A percentile compares a stretch with the other conserved stretches of the same genome.
Evolutionary conservation across 352 stramenopile species (phyloP).

Genomic region (Phytopythium ostracodes): DNA sequence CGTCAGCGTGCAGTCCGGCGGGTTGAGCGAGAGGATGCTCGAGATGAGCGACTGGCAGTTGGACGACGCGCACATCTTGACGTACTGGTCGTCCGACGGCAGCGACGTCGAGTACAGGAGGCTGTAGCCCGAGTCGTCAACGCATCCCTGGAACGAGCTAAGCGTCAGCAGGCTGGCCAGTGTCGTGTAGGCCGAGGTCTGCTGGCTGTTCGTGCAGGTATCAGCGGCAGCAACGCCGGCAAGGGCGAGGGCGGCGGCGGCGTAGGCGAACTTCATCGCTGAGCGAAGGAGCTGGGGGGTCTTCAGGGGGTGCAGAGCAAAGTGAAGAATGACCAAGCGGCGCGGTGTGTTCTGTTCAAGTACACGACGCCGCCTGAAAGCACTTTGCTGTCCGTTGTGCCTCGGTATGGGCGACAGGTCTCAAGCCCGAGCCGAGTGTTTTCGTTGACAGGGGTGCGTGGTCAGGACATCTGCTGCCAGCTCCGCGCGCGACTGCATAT

Average conservation of each 20-base stretch:
- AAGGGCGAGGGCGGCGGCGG: conserved; percentile 14
- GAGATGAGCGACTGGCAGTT: neutral
- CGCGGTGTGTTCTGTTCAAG: too few species aligned
- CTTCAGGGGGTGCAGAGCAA: too few species aligned
- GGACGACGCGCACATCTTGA: neutral
- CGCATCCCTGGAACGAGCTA: neutral
- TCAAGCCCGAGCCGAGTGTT: too few species aligned
- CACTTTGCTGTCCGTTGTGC: too few species aligned
- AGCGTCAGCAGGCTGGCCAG: conserved; percentile 20
- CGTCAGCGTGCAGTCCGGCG: neutral
- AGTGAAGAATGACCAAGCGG: too few species aligned
- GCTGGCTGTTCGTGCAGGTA: conserved; percentile 14
- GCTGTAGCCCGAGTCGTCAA: conserved; percentile 20
- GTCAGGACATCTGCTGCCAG: too few species aligned
- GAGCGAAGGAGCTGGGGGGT: neutral
- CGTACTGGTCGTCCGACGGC: neutral
- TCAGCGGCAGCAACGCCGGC: conserved; percentile 14
- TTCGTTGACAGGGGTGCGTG: too few species aligned
- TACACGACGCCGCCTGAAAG: too few species aligned
- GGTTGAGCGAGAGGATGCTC: neutral
- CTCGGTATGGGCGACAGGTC: too few species aligned
- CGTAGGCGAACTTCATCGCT: conserved; percentile 15
- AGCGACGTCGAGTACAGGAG: neutral
- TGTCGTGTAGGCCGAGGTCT: conserved; percentile 24
- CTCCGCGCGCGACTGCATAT: too few species aligned